phyloP scores from a whole-genome alignment of 148 eudicot genomes.

The Spergularia marina region DNA sequence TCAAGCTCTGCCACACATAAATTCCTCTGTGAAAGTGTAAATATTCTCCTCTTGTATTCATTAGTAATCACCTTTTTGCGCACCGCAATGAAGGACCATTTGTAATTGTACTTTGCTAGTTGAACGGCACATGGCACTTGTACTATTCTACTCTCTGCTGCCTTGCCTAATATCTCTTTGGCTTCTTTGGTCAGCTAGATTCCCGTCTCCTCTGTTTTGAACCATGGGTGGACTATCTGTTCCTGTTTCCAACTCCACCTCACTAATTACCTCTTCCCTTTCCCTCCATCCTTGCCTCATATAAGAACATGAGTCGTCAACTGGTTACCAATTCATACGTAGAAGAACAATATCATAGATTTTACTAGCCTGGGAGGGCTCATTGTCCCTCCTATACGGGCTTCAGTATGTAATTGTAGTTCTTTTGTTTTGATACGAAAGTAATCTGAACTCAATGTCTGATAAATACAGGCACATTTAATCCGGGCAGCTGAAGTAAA shows the following conservation, averaged over 20 bases:
- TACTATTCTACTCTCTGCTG: too few species aligned
- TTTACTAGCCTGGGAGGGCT: background rate
- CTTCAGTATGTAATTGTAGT: background rate
- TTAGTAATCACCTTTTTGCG: too few species aligned
- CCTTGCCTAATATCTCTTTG: too few species aligned
- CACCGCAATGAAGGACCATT: too few species aligned
- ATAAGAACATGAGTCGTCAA: background rate
- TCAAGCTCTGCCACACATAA: background rate
- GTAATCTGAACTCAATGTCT: conserved; percentile 42
- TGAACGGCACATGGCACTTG: background rate
- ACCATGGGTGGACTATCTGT: background rate
- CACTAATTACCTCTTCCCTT: background rate
- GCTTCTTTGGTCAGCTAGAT: too few species aligned
- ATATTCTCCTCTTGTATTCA: too few species aligned
- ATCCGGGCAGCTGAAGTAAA: conserved; percentile 92
- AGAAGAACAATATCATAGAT: background rate
- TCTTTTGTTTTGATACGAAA: conserved; percentile 11
- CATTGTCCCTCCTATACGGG: background rate
- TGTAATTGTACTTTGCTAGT: background rate
- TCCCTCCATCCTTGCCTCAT: background rate
- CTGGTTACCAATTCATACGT: background rate
- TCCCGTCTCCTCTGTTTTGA: background rate
- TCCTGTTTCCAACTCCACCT: background rate
- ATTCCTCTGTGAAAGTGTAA: too few species aligned
- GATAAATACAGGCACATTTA: conserved; percentile 89